A percentile compares a stretch with the other conserved stretches of the same genome.
These are phyloP conservation scores for Trifolium fragiferum DNA, from an alignment of 306 rosid species.

Conservation along the genomic window DNA sequence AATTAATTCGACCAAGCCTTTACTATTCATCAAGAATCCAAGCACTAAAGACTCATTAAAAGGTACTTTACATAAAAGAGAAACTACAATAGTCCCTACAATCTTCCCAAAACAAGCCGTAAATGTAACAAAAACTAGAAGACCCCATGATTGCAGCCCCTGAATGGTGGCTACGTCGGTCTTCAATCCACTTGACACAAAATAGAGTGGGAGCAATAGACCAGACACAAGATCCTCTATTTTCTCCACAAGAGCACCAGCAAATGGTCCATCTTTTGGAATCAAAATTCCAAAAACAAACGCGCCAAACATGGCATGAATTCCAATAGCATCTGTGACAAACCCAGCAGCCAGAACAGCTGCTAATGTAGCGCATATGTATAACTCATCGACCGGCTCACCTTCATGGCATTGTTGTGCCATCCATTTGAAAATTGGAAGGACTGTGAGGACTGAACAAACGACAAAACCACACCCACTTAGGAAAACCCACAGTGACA, in stretches of 20 bases:
- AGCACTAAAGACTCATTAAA: constrained; percentile 69
- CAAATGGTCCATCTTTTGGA: constrained; percentile 78
- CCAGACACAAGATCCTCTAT: constrained; percentile 91
- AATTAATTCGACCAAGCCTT: constrained; percentile 89
- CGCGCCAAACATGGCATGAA: constrained; percentile 94
- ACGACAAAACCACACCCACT: constrained; percentile 65
- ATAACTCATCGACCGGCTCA: constrained; percentile 70
- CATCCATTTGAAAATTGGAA: constrained; percentile 74
- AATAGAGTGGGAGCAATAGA: constrained; percentile 79
- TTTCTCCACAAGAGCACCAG: constrained; percentile 77
- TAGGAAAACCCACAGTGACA: constrained; percentile 78
- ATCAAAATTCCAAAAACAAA: constrained; percentile 78
- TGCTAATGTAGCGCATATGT: constrained; percentile 71
- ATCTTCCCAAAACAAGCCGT: constrained; percentile 91
- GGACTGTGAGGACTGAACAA: constrained; percentile 47
- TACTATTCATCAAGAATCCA: constrained; percentile 88
- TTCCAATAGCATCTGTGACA: constrained; percentile 78
- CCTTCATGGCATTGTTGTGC: constrained; percentile 69
- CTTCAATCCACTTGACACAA: constrained; percentile 90
- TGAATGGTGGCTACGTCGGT: constrained; percentile 76
- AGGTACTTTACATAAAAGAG: constrained; percentile 63
- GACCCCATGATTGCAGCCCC: constrained; percentile 87
- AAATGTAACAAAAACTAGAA: constrained; percentile 64
- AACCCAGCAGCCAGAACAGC: constrained; percentile 83
- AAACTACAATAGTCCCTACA: constrained; percentile 67